Evolutionary conservation across 2,329 filamentous ascomycete genomes (phyloP).

Genomic region (Aspergillus jensenii): DNA sequence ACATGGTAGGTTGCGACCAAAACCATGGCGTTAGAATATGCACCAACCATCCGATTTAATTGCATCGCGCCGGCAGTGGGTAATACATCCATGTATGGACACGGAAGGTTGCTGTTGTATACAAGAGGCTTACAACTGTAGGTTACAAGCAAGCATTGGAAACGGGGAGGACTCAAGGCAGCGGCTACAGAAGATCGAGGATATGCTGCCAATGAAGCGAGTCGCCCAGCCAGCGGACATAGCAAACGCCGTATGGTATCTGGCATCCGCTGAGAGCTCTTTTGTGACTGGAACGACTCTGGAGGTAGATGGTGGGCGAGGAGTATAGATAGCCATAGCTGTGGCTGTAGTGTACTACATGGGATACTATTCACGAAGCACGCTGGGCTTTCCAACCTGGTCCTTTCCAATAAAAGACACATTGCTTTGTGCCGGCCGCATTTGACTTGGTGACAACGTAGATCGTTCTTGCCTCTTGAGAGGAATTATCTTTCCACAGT

Average conservation of each 20-base stretch:
- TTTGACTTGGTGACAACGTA: too few relatives aligned
- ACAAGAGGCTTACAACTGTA: neutral
- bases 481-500: too few relatives aligned
- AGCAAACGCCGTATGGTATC: neutral
- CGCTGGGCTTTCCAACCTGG: too few relatives aligned
- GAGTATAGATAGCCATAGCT: neutral
- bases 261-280: neutral
- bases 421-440: too few relatives aligned
- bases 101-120: neutral
- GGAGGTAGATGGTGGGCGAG: neutral
- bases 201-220: neutral
- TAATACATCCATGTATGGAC: neutral
- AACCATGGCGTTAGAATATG: neutral
- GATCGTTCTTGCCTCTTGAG: too few relatives aligned
- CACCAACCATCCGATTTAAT: neutral
- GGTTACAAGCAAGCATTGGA: neutral
- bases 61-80: neutral
- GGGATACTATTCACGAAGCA: too few relatives aligned
- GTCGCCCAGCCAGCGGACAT: neutral
- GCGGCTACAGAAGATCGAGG: neutral
- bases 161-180: neutral
- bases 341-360: too few relatives aligned
- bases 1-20: neutral
- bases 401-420: too few relatives aligned
- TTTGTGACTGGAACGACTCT: neutral